These are phyloP conservation scores for Hypoxylon rubiginosum DNA, from an alignment of 2,329 filamentous ascomycete species.

Conservation along the genomic window DNA sequence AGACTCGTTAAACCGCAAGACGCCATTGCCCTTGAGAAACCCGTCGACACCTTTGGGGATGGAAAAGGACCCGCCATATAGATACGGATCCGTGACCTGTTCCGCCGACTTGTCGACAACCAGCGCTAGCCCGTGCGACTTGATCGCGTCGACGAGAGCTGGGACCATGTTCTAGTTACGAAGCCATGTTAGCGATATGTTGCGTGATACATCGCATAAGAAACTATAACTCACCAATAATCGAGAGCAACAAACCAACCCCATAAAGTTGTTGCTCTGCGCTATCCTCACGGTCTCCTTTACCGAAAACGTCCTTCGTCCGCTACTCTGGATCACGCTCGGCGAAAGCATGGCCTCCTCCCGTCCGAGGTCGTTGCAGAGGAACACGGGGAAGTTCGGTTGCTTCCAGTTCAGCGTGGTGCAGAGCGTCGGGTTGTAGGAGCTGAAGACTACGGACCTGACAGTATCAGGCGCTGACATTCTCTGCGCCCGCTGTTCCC, in stretches of 20 bases:
- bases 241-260: constrained; percentile 88
- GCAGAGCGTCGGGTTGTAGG: constrained; percentile 90
- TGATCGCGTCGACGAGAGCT: constrained; percentile 91
- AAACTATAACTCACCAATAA: constrained; percentile 75
- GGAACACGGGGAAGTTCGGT: constrained; percentile 95
- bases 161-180: constrained; percentile 85
- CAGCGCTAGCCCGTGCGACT: constrained; percentile 91
- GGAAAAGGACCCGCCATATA: constrained; percentile 65
- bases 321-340: constrained; percentile 66
- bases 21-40: constrained; percentile 84
- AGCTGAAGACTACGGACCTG: constrained; percentile 92
- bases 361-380: constrained; percentile 91
- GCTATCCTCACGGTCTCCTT: constrained; percentile 96
- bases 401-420: constrained; percentile 99
- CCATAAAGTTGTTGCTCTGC: constrained; percentile 98
- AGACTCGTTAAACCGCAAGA: constrained; percentile 92
- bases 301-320: constrained; percentile 83
- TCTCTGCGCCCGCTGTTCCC: constrained; percentile 72
- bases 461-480: constrained; percentile 78
- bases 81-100: constrained; percentile 55
- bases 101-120: constrained; percentile 87
- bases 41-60: constrained; percentile 89
- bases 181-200: constrained; percentile 36
- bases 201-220: not conserved
- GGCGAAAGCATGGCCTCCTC: constrained; percentile 61